Evolutionary conservation across 176 grass and related monocot species (phyloP), one percentile per base, ranked within the genome.

Genomic region (Eremochloa ophiuroides): DNA sequence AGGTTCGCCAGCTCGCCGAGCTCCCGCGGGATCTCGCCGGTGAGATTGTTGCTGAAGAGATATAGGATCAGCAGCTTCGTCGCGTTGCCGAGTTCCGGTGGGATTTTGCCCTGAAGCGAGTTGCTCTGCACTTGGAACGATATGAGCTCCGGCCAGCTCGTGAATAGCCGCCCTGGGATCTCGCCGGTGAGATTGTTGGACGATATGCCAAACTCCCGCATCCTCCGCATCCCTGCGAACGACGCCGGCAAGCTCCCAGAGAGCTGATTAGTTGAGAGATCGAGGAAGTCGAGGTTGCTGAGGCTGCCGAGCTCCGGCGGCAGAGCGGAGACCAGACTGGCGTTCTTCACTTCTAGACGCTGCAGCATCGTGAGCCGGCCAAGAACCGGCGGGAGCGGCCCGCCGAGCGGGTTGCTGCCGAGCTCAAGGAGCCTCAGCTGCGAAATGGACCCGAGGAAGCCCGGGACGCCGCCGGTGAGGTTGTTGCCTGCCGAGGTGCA

Each of bases 281-380:
- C 89, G 11, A 85, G 0, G 8, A 64, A 86, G 25, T 1, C 38
- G 80, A 97, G 90, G 78, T 25, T 85, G 33, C 8, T 8, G 28
- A 91, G 91, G 18, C 62, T 86, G 9, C 93, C 78, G 25, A 97
- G 73, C 69, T 97, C 41, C 22, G 30, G 47, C n/a, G 88, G 90
- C 15, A 97, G 85, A 27, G 73, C 31, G 14, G 90, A 93, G 28
- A 73, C 59, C n/a, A 97, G 69, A 2, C 26, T 39, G 29, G 88
- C 26, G 29, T 2, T 55, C 39, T 84, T 82, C 0, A 93, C 29
- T 27, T 87, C 46, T 10, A 97, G 86, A 12, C 4, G 67, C 40
- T 83, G 85, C 28, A 97, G 93, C 76, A 80, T 82, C 47, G 7
- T 40, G n/a, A 97, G 88, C 61, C 12, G 80, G 47, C 93, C 93